These are phyloP conservation scores for Hymenoscyphus repandus DNA, from an alignment of 2,329 filamentous ascomycete genomes.

Conservation along the genomic window DNA sequence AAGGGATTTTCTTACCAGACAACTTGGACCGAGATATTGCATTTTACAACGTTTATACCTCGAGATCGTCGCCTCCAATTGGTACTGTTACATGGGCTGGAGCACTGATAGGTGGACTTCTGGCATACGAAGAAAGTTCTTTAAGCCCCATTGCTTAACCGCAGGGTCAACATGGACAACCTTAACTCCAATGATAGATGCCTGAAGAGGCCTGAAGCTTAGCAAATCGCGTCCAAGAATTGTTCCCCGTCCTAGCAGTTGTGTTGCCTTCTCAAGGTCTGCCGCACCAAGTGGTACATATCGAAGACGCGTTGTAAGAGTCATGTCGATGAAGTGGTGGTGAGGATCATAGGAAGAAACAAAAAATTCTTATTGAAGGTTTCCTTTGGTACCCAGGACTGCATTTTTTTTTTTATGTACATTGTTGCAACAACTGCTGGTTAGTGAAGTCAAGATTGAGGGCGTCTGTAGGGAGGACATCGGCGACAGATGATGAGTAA, in stretches of 20 bases:
- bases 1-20: not conserved
- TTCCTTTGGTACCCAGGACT: not conserved
- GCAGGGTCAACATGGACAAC: conserved; percentile 17
- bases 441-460: no score
- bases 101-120: not conserved
- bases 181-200: conserved; percentile 14
- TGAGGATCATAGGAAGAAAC: not conserved
- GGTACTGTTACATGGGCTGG: conserved; percentile 28
- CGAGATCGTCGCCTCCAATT: conserved; percentile 39
- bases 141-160: conserved; percentile 21
- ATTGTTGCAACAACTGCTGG: no score
- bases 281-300: conserved; percentile 19
- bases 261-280: conserved; percentile 13
- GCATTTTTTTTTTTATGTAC: no score
- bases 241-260: conserved; percentile 11
- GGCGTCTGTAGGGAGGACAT: no score
- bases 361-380: not conserved
- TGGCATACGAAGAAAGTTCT: conserved; percentile 18
- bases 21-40: no score
- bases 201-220: conserved; percentile 7
- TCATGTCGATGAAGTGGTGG: not conserved
- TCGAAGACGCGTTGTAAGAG: conserved; percentile 15
- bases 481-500: no score
- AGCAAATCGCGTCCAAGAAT: not conserved
- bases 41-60: conserved; percentile 23